Evolutionary conservation across 2,329 filamentous ascomycete genomes (phyloP).

Genomic region (Cercospora canescens): DNA sequence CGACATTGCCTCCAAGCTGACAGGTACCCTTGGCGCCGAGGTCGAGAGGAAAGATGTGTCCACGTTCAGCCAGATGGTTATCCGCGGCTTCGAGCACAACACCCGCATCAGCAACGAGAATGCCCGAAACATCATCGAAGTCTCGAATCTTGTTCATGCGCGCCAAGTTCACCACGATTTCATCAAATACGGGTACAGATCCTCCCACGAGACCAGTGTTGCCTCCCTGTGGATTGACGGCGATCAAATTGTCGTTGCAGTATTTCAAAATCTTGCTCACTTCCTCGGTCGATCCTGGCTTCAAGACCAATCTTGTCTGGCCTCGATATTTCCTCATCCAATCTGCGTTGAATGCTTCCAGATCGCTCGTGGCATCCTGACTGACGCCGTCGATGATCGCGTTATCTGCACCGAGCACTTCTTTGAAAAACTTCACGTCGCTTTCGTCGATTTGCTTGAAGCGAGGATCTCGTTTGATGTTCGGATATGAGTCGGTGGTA

Average conservation of each 20-base stretch:
- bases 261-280: conserved; percentile 90
- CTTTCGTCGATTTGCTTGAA: conserved; percentile 73
- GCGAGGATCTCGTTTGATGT: conserved; percentile 74
- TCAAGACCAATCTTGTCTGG: conserved; percentile 82
- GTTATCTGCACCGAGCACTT: conserved; percentile 74
- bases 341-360: conserved; percentile 91
- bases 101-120: conserved; percentile 86
- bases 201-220: conserved; percentile 96
- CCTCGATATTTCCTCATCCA: conserved; percentile 99
- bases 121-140: conserved; percentile 90
- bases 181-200: conserved; percentile 95
- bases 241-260: conserved; percentile 89
- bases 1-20: conserved; percentile 92
- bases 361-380: conserved; percentile 71
- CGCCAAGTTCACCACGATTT: conserved; percentile 88
- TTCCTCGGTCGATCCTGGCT: conserved; percentile 80
- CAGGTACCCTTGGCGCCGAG: conserved; percentile 98
- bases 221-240: conserved; percentile 94
- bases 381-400: conserved; percentile 84
- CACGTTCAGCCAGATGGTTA: conserved; percentile 76
- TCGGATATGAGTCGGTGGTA: conserved; percentile 83
- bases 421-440: conserved; percentile 80
- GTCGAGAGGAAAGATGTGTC: conserved; percentile 92
- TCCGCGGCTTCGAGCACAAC: conserved; percentile 89
- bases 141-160: conserved; percentile 89